Percentiles rank a stretch among this genome's conserved stretches.
These are phyloP conservation scores for Talaromyces sp. DNA, from an alignment of 2,329 filamentous ascomycete species.

Conservation along the genomic window DNA sequence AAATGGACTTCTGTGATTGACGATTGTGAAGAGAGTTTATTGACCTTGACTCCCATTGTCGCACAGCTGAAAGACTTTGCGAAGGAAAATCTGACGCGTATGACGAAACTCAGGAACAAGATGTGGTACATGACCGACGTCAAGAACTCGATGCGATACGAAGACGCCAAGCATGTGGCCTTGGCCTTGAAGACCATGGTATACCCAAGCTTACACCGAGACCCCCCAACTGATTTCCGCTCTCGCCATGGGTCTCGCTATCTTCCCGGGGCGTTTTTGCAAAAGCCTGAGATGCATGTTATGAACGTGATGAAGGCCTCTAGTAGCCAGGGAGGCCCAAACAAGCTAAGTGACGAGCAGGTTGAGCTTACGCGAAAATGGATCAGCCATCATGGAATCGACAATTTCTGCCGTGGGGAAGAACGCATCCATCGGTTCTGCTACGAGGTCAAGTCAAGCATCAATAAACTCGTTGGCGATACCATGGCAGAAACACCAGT, in stretches of 20 bases:
- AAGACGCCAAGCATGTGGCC: conserved; percentile 80
- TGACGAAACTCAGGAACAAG: conserved; percentile 80
- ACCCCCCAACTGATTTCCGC: conserved; percentile 27
- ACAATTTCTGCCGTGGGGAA: conserved; percentile 92
- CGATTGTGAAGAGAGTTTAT: conserved; percentile 47
- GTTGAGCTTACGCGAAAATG: conserved; percentile 78
- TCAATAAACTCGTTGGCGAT: conserved; percentile 79
- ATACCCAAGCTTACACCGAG: conserved; percentile 43
- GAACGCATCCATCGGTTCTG: conserved; percentile 92
- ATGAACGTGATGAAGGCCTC: conserved; percentile 81
- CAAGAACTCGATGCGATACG: conserved; percentile 81
- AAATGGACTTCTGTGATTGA: conserved; percentile 29
- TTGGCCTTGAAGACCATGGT: conserved; percentile 87
- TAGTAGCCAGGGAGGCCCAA: conserved; percentile 80
- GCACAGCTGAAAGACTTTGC: conserved; percentile 71
- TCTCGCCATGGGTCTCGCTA: conserved; percentile 43
- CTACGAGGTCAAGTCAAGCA: conserved; percentile 81
- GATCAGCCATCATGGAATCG: conserved; percentile 75
- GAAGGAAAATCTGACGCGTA: conserved; percentile 67
- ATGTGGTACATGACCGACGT: conserved; percentile 99
- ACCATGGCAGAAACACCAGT: conserved; percentile 80
- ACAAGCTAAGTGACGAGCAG: conserved; percentile 95
- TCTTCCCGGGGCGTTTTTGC: conserved; percentile 58
- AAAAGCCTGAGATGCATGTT: conserved; percentile 77
- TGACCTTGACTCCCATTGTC: conserved; percentile 78